Percentiles rank a stretch among this genome's conserved stretches.
Conservation (phyloP, 2,329 filamentous ascomycete species). For the Exophiala sp. region DNA sequence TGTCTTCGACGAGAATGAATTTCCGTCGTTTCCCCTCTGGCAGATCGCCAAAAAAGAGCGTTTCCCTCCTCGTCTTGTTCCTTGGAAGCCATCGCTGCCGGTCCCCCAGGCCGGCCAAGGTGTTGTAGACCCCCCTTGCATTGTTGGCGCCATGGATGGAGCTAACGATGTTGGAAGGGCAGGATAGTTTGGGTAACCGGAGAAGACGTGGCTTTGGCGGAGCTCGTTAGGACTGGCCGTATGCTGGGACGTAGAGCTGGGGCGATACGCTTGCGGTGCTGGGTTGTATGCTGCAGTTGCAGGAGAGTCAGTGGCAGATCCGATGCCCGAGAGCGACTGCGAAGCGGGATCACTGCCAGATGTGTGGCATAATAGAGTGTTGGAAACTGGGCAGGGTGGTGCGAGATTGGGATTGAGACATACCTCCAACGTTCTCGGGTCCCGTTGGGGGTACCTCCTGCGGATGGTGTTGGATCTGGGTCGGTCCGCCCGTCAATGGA, state of each 20-base stretch:
- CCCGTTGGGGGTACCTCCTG: constrained; percentile 55
- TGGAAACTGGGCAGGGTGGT: neutral
- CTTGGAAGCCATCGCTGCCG: constrained; percentile 28
- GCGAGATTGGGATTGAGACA: constrained; percentile 58
- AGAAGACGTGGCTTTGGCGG: constrained; percentile 69
- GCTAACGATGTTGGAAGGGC: constrained; percentile 44
- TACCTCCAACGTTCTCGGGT: constrained; percentile 81
- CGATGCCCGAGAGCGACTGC: too few relatives aligned
- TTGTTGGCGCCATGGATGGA: constrained; percentile 58
- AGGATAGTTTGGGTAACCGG: constrained; percentile 62
- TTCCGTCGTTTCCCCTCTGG: constrained; percentile 89
- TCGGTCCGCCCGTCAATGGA: constrained; percentile 63
- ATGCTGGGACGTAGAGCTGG: constrained; percentile 21
- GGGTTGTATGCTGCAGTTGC: constrained; percentile 25
- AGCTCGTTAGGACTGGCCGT: constrained; percentile 55
- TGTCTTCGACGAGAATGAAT: constrained; percentile 92
- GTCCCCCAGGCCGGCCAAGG: constrained; percentile 30
- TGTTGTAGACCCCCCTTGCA: constrained; percentile 53
- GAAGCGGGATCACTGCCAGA: neutral
- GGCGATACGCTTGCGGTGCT: constrained; percentile 25
- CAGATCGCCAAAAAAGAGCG: constrained; percentile 76
- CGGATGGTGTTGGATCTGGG: constrained; percentile 68
- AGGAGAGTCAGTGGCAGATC: constrained; percentile 1
- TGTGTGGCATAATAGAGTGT: neutral
- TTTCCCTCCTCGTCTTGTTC: constrained; percentile 49